Evolutionary conservation across 306 rosid species (phyloP), one percentile per base, ranked within the genome.

Genomic region (Parietaria judaica): DNA sequence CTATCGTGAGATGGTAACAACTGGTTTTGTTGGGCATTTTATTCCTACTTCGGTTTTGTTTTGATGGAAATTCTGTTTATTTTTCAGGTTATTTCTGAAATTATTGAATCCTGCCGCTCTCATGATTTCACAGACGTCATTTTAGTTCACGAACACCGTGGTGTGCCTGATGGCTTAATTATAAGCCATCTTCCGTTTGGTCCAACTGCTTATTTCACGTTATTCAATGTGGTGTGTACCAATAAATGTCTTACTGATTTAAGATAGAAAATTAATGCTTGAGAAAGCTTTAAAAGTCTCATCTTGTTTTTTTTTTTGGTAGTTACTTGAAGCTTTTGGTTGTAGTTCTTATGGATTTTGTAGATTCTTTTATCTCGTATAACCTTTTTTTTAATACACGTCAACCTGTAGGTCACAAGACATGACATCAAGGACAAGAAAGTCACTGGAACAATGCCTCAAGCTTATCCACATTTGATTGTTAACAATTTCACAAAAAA

Each of bases 141-240:
- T 60, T 73, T 88, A 68, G 95, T 88, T 63, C 96, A 92, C 76
- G 98, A 92, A 70, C 96, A 92, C 76, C 95, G 96, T 43, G 98
- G 95, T 66, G 86, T 82, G 52, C 98, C 98, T 14, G 96, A 84
- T 84, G 98, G 94, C 58, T 74, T 92, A 70, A 84, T 81, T 62
- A 81, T 88, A 67, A 78, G 85, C 76, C 95, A 92, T 75, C 76
- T 88, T 36, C 96, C 98, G 51, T 88, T 71, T 72, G 98, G 98
- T 57, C 98, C 98, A 57, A 88, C 96, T 53, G 96, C 96, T 66
- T 88, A 84, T 82, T 92, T 92, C 78, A 90, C 87, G 61, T 79
- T 92, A 63, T 73, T 54, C 74, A 88, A 92, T 45, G 96, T 88
- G 85, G 98, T 86, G 77, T 69, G 96, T 82, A 53, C 48, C 31